Percentiles rank a stretch among this genome's conserved stretches.
These are phyloP conservation scores for Glutinoglossum americanum DNA, from an alignment of 495 filamentous ascomycete genomes.

Conservation along the genomic window DNA sequence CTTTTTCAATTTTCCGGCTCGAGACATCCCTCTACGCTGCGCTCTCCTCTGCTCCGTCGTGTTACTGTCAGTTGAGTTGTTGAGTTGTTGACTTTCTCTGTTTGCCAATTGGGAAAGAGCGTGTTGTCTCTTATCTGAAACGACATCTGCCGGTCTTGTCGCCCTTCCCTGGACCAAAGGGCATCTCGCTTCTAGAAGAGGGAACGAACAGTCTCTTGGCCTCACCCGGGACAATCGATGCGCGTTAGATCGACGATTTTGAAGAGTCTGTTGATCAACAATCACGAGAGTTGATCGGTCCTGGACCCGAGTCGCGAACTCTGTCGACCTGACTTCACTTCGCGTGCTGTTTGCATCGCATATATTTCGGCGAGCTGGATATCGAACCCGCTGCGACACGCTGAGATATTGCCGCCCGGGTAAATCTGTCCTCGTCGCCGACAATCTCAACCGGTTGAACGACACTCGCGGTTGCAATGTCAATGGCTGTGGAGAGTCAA, in stretches of 20 bases:
- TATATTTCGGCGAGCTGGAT: neutral
- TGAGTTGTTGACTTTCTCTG: too few relatives aligned
- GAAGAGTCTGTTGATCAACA: neutral
- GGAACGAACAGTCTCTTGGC: neutral
- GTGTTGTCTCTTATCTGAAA: neutral
- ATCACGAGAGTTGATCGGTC: neutral
- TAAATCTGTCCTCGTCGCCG: neutral
- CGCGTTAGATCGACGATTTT: neutral
- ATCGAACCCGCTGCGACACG: neutral
- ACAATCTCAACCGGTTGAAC: neutral
- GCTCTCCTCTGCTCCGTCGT: neutral
- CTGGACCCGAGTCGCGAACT: neutral
- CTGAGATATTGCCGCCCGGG: neutral
- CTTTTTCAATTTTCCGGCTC: neutral
- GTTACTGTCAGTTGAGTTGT: neutral
- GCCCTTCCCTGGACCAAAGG: neutral
- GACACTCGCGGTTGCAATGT: neutral
- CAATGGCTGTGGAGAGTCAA: constrained; percentile 5
- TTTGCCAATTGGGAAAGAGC: neutral
- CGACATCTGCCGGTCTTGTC: neutral
- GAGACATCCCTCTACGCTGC: too few relatives aligned
- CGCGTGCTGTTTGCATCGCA: neutral
- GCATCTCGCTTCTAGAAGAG: neutral
- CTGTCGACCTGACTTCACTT: neutral
- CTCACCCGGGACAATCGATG: neutral